Evolutionary conservation across 1,284 basidiomycete species (phyloP), one percentile per base, ranked within the genome.

Genomic region (Ustilago cynodontis): DNA sequence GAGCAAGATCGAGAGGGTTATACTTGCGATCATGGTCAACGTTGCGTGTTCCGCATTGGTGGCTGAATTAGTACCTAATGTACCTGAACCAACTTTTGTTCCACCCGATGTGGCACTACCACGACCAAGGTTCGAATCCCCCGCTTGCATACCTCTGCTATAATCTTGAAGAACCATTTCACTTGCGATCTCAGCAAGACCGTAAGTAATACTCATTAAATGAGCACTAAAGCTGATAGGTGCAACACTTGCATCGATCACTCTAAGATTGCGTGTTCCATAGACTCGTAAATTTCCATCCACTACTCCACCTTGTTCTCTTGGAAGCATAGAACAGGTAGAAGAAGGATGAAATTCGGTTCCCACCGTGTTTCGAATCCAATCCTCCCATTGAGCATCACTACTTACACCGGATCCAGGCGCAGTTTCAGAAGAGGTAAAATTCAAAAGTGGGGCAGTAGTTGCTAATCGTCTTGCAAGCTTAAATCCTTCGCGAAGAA

Each of bases 201-300:
- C 92, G 82, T 92, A 94, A 2, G 90, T 89, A 4, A 90, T 88
- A 18, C 89, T 88, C 86, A 85, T 89, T 86, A 70, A 89, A 87
- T 90, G 84, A 13, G 77, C 68, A 28, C 65, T 78, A 52, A 88
- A 65, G 52, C 85, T 83, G 31, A 86, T 60, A 2, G 87, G 87
- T 11, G 87, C 79, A 4, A 82, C 65, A 33, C 64, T 59, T 1
- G 76, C 75, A 41, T 80, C 72, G 29, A 68, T 67, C 11, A 85
- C 81, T 13, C 82, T 52, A 7, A 83, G 31, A 53, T 83, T 82
- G n/a, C 54, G 55, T 0, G 76, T 79, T 3, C 82, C 82, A 45
- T 85, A 83, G 1, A 85, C 82, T 16, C 65, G 52, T 1, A 85
- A 47, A 26, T 76, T 59, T 24, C 67, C 65, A 45, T 75, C 79